Base-by-base conservation (phyloP, 1,284 basidiomycete genomes). In the Cutaneotrichosporon sp. region DNA sequence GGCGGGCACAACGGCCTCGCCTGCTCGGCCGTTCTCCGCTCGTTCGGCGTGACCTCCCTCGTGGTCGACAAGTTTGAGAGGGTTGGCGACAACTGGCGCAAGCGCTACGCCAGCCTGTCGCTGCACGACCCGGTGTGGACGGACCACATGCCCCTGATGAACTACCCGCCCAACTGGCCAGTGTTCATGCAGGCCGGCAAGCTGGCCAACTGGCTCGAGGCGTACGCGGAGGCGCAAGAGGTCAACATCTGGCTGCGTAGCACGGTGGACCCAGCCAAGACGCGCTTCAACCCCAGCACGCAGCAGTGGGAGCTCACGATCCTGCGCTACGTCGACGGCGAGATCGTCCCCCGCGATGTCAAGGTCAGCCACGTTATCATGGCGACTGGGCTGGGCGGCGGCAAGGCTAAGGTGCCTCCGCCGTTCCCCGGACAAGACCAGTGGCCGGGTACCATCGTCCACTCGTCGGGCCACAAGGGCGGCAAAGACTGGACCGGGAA, bases 201-300 rank as follows among this genome's bases (percentile, higher is more conserved):
- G 84, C 81, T 89, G 14, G 87, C 85, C 0, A 84, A 87, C 68
- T 89, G 87, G 85, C 81, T 89, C 8, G 87, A 89, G 72, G 79
- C 78, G 29, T 90, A 88, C 72, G 87, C 86, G 3, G 82, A 86
- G 45, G 74, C 83, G 1, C 79, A 89, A 68, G 87, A 89, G 67
- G 73, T 89, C 45, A 85, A 87, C 73, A 81, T 87, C 25, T 89
- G 88, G 87, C 85, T 84, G 1, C 83, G 84, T 8, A 81, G 85
- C 0, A 82, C 73, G 3, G 79, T 87, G 10, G 80, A 73, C 42
- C 72, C 73, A 2, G 24, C 72, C 2, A 73, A 73, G n/a, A 82
- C 83, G 3, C 67, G 72, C 6, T 84, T 83, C 66, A 82, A 86
- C 66, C 74, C 77, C 20, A 68, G 73, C n/a, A 82, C 80, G 22